phyloP scores from a whole-genome alignment of 23 red algal species.

The Pyropia yezoensis region DNA sequence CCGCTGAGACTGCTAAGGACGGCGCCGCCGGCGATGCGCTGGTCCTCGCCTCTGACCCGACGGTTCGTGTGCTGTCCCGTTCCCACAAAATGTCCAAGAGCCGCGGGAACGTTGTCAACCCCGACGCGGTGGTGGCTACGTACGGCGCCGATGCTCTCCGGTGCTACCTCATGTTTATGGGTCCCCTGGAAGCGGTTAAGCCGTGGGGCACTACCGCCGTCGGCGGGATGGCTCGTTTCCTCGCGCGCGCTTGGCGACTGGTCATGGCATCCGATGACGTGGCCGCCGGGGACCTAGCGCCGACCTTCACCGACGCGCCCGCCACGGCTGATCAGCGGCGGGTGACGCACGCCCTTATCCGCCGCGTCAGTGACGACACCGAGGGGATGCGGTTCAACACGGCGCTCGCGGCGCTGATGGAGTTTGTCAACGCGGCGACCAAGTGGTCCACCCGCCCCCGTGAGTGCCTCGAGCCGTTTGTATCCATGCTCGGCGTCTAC shows the following conservation, averaged over 20 bases:
- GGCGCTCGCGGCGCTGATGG: conserved; percentile 92
- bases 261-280: conserved; percentile 32
- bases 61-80: conserved; percentile 57
- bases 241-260: conserved; percentile 82
- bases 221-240: conserved; percentile 81
- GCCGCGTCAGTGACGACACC: conserved; percentile 67
- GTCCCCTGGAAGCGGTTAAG: conserved; percentile 96
- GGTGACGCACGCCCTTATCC: conserved; percentile 72
- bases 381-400: conserved; percentile 95
- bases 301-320: conserved; percentile 14
- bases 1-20: conserved; percentile 57
- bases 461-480: conserved; percentile 54
- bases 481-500: conserved; percentile 71
- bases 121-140: conserved; percentile 67
- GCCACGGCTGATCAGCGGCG: conserved; percentile 64
- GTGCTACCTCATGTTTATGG: conserved; percentile 99
- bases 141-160: conserved; percentile 92
- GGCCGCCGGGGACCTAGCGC: conserved; percentile 11
- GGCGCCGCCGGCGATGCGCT: conserved; percentile 45
- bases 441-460: conserved; percentile 67
- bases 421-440: conserved; percentile 80
- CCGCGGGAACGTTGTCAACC: conserved; percentile 98
- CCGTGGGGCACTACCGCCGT: conserved; percentile 76
- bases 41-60: conserved; percentile 38
- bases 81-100: conserved; percentile 99